phyloP scores from a whole-genome alignment of 306 rosid species.

The Medicago lupulina region DNA sequence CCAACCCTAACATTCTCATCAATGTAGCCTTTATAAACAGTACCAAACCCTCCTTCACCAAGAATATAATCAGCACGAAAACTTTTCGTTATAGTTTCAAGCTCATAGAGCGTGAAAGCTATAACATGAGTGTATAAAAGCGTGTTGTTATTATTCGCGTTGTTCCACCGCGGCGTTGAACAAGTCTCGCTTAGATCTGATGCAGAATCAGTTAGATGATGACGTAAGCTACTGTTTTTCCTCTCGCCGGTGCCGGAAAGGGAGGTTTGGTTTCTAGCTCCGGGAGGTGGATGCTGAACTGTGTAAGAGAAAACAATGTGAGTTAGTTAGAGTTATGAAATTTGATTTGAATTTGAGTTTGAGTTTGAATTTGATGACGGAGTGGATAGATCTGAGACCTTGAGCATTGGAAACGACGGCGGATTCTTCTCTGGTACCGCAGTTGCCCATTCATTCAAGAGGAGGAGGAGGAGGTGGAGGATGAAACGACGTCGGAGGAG shows the following conservation, averaged over 20 bases:
- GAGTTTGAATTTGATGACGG: not conserved
- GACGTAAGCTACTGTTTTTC: slow-evolving; percentile 56
- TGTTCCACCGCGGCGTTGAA: slow-evolving; percentile 81
- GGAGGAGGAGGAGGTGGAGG: not conserved
- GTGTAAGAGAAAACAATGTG: slow-evolving; percentile 43
- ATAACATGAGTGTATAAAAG: slow-evolving; percentile 87
- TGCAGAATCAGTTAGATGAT: slow-evolving; percentile 51
- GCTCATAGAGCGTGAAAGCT: slow-evolving; percentile 89
- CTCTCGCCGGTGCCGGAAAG: slow-evolving; percentile 30
- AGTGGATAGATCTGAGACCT: slow-evolving; percentile 81
- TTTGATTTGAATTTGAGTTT: not conserved
- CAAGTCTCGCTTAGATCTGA: slow-evolving; percentile 96
- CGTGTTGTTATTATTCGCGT: slow-evolving; percentile 71
- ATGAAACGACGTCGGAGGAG: slow-evolving; percentile 35
- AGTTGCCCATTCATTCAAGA: slow-evolving; percentile 82
- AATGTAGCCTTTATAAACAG: slow-evolving; percentile 96
- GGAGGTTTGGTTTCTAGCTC: slow-evolving; percentile 29
- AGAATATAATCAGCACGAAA: slow-evolving; percentile 90
- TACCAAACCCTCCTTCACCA: slow-evolving; percentile 99
- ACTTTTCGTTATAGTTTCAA: slow-evolving; percentile 96
- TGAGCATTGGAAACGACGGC: slow-evolving; percentile 95
- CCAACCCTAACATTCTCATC: slow-evolving; percentile 98
- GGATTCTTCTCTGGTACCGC: slow-evolving; percentile 96
- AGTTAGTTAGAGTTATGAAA: not conserved
- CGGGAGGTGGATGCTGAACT: slow-evolving; percentile 70